Conservation (phyloP, 768 basidiomycete genomes). For the Obba rivulosa region DNA sequence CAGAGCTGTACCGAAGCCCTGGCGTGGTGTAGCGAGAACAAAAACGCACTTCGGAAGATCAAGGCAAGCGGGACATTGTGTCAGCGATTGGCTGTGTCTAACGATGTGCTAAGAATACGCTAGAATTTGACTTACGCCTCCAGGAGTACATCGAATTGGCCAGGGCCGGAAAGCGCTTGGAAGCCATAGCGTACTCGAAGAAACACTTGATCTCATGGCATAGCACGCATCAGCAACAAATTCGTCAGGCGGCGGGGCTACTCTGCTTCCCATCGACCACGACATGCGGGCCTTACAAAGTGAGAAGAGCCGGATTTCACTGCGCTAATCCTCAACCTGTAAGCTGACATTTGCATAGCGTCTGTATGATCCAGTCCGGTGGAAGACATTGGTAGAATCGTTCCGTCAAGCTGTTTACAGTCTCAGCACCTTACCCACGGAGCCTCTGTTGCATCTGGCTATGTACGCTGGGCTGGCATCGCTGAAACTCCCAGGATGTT, state of each 20-base stretch:
- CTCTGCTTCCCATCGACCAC: conserved; percentile 73
- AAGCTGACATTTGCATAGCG: conserved; percentile 41
- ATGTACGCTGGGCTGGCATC: conserved; percentile 90
- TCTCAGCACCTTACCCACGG: conserved; percentile 81
- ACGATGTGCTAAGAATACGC: conserved; percentile 58
- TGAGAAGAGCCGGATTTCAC: conserved; percentile 26
- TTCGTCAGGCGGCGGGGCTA: conserved; percentile 70
- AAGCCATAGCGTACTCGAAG: conserved; percentile 80
- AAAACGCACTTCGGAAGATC: conserved; percentile 84
- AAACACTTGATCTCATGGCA: conserved; percentile 82
- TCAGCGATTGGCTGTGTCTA: not conserved
- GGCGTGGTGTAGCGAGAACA: conserved; percentile 95
- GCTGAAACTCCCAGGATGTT: conserved; percentile 85
- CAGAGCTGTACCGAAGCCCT: conserved; percentile 87
- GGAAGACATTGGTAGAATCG: conserved; percentile 65
- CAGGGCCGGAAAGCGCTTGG: conserved; percentile 53
- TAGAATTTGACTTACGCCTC: conserved; percentile 93
- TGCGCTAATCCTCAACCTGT: not conserved
- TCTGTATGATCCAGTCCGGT: conserved; percentile 76
- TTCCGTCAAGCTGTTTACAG: conserved; percentile 87
- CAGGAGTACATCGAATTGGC: conserved; percentile 96
- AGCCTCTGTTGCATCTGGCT: conserved; percentile 82
- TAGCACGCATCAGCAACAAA: conserved; percentile 72
- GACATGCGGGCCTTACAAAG: conserved; percentile 75
- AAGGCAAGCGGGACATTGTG: conserved; percentile 47